phyloP scores from a whole-genome alignment of 108 stramenopile genomes.

The Craspedostauros australis region DNA sequence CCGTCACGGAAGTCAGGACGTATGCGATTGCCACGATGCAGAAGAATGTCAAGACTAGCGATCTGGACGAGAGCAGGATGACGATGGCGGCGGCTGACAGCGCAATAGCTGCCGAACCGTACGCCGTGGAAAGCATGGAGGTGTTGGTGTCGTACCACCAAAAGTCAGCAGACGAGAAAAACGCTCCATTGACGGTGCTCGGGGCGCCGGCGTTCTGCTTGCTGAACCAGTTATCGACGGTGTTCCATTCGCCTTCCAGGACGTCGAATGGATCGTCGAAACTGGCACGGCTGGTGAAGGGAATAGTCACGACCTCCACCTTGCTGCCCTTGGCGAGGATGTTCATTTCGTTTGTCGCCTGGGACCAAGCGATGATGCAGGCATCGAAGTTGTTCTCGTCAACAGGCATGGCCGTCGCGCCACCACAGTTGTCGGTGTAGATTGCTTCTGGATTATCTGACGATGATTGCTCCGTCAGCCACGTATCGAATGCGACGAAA shows the following conservation, averaged over 20 bases:
- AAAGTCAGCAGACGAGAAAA: constrained; percentile 21
- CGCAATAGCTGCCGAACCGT: constrained; percentile 27
- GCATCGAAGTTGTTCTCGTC: constrained; percentile 28
- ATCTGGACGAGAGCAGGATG: constrained; percentile 36
- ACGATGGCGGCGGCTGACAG: constrained; percentile 30
- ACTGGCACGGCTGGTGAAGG: constrained; percentile 20
- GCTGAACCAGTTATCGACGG: constrained; percentile 32
- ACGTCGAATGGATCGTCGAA: constrained; percentile 28
- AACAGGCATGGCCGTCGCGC: constrained; percentile 33
- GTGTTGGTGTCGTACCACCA: constrained; percentile 53
- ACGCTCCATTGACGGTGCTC: constrained; percentile 13
- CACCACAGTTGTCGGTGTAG: constrained; percentile 33
- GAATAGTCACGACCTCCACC: constrained; percentile 22
- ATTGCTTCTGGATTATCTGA: constrained; percentile 1
- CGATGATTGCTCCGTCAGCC: constrained; percentile 30
- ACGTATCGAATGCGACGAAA: constrained; percentile 33
- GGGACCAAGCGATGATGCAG: constrained; percentile 37
- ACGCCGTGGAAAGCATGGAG: constrained; percentile 19
- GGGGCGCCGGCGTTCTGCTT: constrained; percentile 22
- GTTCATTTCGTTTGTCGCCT: constrained; percentile 3
- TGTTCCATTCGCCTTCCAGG: constrained; percentile 32
- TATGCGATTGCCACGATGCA: constrained; percentile 28
- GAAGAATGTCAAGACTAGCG: constrained; percentile 37
- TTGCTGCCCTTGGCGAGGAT: constrained; percentile 22
- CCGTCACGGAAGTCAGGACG: constrained; percentile 39